Base-by-base conservation (phyloP, 345 rosid species). In the Aethionema arabicum region DNA sequence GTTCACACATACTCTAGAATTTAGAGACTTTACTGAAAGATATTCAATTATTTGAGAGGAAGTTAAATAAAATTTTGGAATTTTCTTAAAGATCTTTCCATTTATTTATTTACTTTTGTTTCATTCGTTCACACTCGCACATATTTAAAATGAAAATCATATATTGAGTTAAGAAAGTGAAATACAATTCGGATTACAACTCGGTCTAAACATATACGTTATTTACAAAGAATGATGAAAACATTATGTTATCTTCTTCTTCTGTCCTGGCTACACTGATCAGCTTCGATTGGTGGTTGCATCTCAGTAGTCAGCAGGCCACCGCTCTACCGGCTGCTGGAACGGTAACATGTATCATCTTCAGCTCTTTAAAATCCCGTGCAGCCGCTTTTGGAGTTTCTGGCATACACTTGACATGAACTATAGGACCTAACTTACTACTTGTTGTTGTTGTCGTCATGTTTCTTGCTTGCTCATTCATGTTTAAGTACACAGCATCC, bases 331-430 rank as follows among this genome's bases (percentile, higher is more conserved):
- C 48, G 50, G 50, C 65, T 4, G 56, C 8, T 32, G 57, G 64
- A 39, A 31, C 51, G 5, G 35, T 5, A 61, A 38, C 51, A 39
- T 58, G 6, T 47, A 41, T 32, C 0, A 11, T 31, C 9, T 3
- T 7, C 0, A 13, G 14, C 16, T 63, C 10, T 12, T 4, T 46
- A 10, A 4, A 27, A 7, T 32, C 61, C 37, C 65, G 32, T 0
- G 47, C 11, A 3, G 56, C 10, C 33, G 7, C 45, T 48, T 56
- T 47, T 16, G 8, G 31, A 8, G 53, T 7, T n/a, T 56, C 65
- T 2, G 77, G 77, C 79, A 83, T 69, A 80, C 96, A 88, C 69
- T 85, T 88, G 11, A 76, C 84, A 69, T 88, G 96, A 45, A 86
- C 96, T 48, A 88, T 86, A 14, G 85, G 85, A 62, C 96, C 88